Base-by-base conservation (phyloP, 108 stramenopile species). In the Discostella stelligeroides region DNA sequence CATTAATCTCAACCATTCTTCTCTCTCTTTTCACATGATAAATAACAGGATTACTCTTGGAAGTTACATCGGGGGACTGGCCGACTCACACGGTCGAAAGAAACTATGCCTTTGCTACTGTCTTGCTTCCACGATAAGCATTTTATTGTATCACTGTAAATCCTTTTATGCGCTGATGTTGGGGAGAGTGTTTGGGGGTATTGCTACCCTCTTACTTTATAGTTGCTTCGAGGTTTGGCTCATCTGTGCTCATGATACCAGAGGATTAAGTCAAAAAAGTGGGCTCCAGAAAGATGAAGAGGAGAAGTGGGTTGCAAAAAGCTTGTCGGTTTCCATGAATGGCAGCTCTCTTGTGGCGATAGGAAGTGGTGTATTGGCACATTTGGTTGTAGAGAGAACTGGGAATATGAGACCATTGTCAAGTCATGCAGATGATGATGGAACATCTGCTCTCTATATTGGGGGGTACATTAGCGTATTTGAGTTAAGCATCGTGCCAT, bases 311-410 rank as follows among this genome's bases (percentile, higher is more conserved):
- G 47, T 76, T 21, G 75, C 86, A n/a, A 88, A 91, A 60, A 94
- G 94, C 25, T 96, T 99, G 69, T 82, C 92, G 6, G 83, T 84
- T 64, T 89, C 95, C 7, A 84, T 85, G 8, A 93, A 90, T 55
- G 94, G 97, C 7, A 98, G 97, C 61, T 92, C 93, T 0, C 56
- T 96, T 47, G 79, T 95, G 23, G 98, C 98, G 48, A 97, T 99
- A 63, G 14, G 76, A 11, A 90, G 95, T 2, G 98, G 97, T 15
- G 65, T 98, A 2, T 41, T 98, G 14, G 94, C 94, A 13, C 91
- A 96, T 66, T 66, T 75, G 7, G 81, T 87, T 14, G 91, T 76
- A 15, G 63, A 47, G 30, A 76, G 39, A 5, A 76, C 56, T 64
- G 75, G 75, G 0, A 58, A 68, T 23, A 76, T 76, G 45, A 63